Evolutionary conservation across 2,329 filamentous ascomycete genomes (phyloP), one percentile per base, ranked within the genome.

Genomic region (Bipolaris zeicola): DNA sequence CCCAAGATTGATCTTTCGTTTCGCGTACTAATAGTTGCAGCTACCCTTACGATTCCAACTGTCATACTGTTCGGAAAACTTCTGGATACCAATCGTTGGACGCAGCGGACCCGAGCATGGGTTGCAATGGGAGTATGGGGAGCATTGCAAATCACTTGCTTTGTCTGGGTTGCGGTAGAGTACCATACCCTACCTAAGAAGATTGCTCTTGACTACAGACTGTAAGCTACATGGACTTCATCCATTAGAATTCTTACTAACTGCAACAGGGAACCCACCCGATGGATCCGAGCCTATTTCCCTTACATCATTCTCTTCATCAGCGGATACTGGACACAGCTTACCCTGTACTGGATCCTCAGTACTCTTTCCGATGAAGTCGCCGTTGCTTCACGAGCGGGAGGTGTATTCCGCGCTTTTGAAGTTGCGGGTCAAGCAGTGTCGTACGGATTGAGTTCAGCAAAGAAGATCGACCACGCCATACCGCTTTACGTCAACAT

Each of bases 391-490:
- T 55, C 55, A 14, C 51, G 55, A 3, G 42, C 47, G 1, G 55
- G 51, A 31, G 55, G 51, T 38, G 37, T 55, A 13, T 59, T 59
- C 36, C 57, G 57, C 7, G 57, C 57, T n/a, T 59, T 59, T 24
- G 57, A 59, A 41, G 38, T 38, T 7, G 49, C 53, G n/a, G 57
- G 57, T 11, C 57, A 59, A 28, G 57, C 57, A 24, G 41, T 57
- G 5, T 57, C 57, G 11, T 59, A 59, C 22, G 57, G 57, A 37
- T 43, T 59, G 34, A 59, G 57, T 28, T 59, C 57, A n/a, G 49
- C 57, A 16, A 57, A 50, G 26, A 7, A 26, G 13, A 59, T 57
- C 16, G 7, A 34, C 24, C 57, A 44, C n/a, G 49, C 37, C 3
- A 31, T 57, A 13, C 48, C 57, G 3, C 49, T 59, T 34, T 59